Base-by-base conservation (phyloP, 306 rosid species). In the Herpetospermum pedunculosum region DNA sequence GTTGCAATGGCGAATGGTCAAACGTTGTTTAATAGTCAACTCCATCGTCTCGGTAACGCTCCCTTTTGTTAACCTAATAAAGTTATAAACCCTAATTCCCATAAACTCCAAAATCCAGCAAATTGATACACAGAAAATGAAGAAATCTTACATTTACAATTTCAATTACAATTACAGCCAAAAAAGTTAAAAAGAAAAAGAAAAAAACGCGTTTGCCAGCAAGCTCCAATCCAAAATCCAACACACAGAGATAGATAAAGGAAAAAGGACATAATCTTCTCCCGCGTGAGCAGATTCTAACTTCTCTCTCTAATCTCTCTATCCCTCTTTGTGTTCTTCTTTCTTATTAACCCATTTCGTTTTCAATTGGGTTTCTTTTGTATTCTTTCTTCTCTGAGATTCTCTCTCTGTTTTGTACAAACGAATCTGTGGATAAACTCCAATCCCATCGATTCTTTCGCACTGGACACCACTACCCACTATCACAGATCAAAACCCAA, bases 231-330 rank as follows among this genome's bases (percentile, higher is more conserved):
- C 46, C 4, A 23, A 23, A 16, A 10, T 32, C 6, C n/a, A 8
- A 46, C 30, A 46, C 16, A 41, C n/a, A 68, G 41, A 34, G 21
- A 64, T 9, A 13, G 13, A 37, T 18, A 41, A 28, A 43, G 26
- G 2, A 13, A 69, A 19, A 70, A 11, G 55, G 55, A 48, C 75
- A 71, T 71, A 50, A 71, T 71, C 60, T 70, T 44, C 57, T 23
- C 54, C 54, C 74, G 74, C 74, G 74, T 70, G 74, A 71, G 59
- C 60, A 48, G 75, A 71, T 71, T 46, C 75, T 71, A 71, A 71
- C 44, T 71, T 18, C 44, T 71, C 41, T 71, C 37, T n/a, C 38
- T 11, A 37, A 63, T 35, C 70, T 40, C 44, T 6, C n/a, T n/a
- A n/a, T n/a, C n/a, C n/a, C n/a, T n/a, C n/a, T n/a, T n/a, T n/a